phyloP scores from a whole-genome alignment of 169 alveolate genomes.

The Plasmodium falciparum region DNA sequence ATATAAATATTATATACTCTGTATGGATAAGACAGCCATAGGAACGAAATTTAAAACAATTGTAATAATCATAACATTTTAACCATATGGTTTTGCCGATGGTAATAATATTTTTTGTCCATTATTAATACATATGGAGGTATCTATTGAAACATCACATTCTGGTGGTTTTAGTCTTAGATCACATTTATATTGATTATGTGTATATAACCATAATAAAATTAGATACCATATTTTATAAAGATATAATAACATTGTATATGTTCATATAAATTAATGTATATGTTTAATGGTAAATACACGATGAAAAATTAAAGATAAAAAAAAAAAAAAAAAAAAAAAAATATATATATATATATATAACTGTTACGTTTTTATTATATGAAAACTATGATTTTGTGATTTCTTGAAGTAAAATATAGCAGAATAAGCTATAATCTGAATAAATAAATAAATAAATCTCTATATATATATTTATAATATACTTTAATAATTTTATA shows the following conservation, averaged over 20 bases:
- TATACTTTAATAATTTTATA: no score
- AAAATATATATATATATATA: neutral
- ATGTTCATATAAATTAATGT: neutral
- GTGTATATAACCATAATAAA: constrained; percentile 19
- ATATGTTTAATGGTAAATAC: neutral
- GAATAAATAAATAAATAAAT: no score
- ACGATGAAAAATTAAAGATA: neutral
- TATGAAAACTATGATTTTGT: no score
- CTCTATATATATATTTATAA: no score
- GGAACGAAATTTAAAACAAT: no score
- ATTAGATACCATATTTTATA: constrained; percentile 38
- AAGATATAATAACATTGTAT: constrained; percentile 30
- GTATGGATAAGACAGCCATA: neutral
- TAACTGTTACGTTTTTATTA: no score
- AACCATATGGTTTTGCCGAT: constrained; percentile 81
- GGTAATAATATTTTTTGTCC: constrained; percentile 82
- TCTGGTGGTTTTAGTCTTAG: constrained; percentile 53
- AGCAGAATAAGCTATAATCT: no score
- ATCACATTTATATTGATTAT: constrained; percentile 48
- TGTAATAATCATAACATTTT: neutral
- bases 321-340: neutral
- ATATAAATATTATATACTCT: no score
- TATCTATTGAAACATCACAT: constrained; percentile 84
- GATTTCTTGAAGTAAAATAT: no score
- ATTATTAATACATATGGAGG: constrained; percentile 84